phyloP scores from a whole-genome alignment of 2,329 filamentous ascomycete species.

The Pseudogymnoascus sp. region DNA sequence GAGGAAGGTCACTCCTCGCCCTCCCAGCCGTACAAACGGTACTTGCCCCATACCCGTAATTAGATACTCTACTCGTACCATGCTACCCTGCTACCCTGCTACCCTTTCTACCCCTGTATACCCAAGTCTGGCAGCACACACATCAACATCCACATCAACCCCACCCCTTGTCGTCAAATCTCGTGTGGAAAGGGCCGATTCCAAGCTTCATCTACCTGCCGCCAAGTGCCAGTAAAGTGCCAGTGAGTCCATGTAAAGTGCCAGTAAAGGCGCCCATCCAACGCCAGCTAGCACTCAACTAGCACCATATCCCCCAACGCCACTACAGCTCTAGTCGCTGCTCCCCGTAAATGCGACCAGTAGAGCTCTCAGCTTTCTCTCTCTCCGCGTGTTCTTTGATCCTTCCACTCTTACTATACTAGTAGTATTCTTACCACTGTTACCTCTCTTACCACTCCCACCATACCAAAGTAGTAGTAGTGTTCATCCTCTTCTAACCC shows the following conservation, averaged over 20 bases:
- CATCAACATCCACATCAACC: not conserved
- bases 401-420: not conserved
- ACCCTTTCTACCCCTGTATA: not conserved
- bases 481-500: not conserved
- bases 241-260: not conserved
- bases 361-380: not conserved
- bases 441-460: not conserved
- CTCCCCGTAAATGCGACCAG: not conserved
- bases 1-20: not conserved
- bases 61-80: too few species aligned
- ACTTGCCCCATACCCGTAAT: not conserved
- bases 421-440: too few species aligned
- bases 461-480: not conserved
- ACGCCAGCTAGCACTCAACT: not conserved
- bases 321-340: not conserved
- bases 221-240: not conserved
- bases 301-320: not conserved
- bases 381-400: not conserved
- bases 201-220: not conserved
- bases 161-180: not conserved
- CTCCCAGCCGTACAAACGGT: not conserved
- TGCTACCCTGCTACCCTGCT: too few species aligned
- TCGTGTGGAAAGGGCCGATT: not conserved
- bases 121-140: not conserved
- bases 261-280: not conserved